Evolutionary conservation across 192 early-diverging fungal species (phyloP).

Genomic region (Diversispora eburnea): DNA sequence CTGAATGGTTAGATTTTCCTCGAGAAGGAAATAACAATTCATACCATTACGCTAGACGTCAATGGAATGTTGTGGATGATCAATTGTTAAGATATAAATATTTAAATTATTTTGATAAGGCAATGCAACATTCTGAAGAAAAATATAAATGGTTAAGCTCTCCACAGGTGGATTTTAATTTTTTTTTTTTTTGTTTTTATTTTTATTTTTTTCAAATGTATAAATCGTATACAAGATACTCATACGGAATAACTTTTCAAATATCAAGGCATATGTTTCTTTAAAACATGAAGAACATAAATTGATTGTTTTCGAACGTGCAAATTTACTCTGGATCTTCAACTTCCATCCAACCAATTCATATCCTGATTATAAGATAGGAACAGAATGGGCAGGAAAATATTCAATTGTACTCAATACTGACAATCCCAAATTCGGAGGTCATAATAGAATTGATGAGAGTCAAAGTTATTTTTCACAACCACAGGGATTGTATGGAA

Average conservation of each 20-base stretch:
- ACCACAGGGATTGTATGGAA: constrained; percentile 67
- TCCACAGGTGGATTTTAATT: constrained; percentile 48
- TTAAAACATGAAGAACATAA: constrained; percentile 92
- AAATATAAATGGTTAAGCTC: constrained; percentile 65
- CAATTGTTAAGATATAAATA: constrained; percentile 85
- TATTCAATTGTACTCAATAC: constrained; percentile 76
- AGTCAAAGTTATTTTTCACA: constrained; percentile 64
- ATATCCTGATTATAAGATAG: constrained; percentile 86
- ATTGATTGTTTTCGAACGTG: constrained; percentile 90
- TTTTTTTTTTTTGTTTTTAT: neutral
- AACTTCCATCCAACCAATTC: constrained; percentile 88
- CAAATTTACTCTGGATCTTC: constrained; percentile 85
- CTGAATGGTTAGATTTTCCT: constrained; percentile 99
- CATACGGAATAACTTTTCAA: neutral
- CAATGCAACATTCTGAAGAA: constrained; percentile 79
- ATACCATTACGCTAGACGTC: constrained; percentile 92
- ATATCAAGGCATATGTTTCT: constrained; percentile 67
- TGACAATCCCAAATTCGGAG: constrained; percentile 73
- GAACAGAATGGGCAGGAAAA: constrained; percentile 62
- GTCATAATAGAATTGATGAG: constrained; percentile 73
- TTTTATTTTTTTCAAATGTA: neutral
- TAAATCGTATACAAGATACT: neutral
- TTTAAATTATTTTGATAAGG: constrained; percentile 84
- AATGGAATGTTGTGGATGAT: constrained; percentile 95
- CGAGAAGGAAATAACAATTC: constrained; percentile 85